A percentile compares a stretch with the other conserved stretches of the same genome.
Conservation (phyloP, 495 filamentous ascomycete genomes). For the Podospora comata region DNA sequence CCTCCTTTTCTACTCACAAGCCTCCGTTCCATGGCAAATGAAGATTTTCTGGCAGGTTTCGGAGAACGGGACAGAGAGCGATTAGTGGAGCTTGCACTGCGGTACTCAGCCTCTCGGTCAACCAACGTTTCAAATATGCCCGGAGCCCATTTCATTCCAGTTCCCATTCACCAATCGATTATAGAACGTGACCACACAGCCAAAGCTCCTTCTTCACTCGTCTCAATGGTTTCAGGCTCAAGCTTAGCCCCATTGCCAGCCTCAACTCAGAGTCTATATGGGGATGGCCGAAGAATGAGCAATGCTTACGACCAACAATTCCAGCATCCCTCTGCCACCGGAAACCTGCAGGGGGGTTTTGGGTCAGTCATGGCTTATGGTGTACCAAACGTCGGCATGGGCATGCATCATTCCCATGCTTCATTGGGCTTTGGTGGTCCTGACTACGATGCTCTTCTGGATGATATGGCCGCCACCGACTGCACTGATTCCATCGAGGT, state of each 20-base stretch:
- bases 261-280: background rate
- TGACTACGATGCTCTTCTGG: constrained; percentile 59
- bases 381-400: constrained; percentile 20
- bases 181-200: background rate
- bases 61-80: constrained; percentile 4
- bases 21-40: constrained; percentile 18
- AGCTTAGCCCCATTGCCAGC: background rate
- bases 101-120: constrained; percentile 9
- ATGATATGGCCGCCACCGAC: constrained; percentile 62
- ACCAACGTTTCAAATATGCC: background rate
- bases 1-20: constrained; percentile 22
- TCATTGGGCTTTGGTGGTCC: constrained; percentile 16
- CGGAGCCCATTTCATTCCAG: background rate
- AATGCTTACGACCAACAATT: background rate
- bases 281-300: background rate
- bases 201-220: background rate
- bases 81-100: constrained; percentile 8
- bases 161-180: background rate
- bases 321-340: background rate
- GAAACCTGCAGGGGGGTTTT: background rate
- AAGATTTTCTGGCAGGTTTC: constrained; percentile 4
- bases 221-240: background rate
- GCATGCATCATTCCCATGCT: constrained; percentile 20
- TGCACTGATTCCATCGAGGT: constrained; percentile 53
- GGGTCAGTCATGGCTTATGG: constrained; percentile 8